Percentiles rank a stretch among this genome's conserved stretches.
Conservation (phyloP, 192 early-diverging fungal genomes). For the Coemansia sp. region DNA sequence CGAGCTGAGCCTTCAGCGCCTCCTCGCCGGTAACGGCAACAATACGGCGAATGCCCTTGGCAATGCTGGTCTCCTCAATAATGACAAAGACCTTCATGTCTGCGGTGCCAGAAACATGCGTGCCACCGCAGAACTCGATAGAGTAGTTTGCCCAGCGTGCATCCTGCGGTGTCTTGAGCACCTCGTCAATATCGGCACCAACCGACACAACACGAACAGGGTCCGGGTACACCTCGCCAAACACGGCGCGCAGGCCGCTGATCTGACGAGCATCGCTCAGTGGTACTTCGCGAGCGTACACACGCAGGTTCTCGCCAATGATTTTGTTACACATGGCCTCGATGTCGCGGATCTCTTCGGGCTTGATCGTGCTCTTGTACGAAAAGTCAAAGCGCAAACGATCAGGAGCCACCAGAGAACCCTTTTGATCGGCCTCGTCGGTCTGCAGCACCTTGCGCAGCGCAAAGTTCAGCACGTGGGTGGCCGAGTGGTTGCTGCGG, state of each 20-base stretch:
- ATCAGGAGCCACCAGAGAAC: constrained; percentile 93
- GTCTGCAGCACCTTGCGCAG: constrained; percentile 82
- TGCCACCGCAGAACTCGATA: constrained; percentile 98
- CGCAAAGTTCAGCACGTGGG: constrained; percentile 95
- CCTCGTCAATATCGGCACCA: constrained; percentile 81
- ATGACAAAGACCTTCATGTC: constrained; percentile 87
- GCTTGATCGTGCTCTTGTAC: constrained; percentile 67
- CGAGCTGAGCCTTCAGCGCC: constrained; percentile 68
- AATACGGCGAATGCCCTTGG: constrained; percentile 96
- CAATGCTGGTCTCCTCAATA: constrained; percentile 87
- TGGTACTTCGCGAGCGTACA: constrained; percentile 85
- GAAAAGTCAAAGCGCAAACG: constrained; percentile 96
- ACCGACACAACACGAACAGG: constrained; percentile 95
- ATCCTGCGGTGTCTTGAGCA: constrained; percentile 78
- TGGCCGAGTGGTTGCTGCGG: constrained; percentile 94
- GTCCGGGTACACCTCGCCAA: constrained; percentile 97
- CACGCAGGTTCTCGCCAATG: constrained; percentile 69
- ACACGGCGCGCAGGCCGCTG: constrained; percentile 91
- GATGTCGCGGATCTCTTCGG: constrained; percentile 68
- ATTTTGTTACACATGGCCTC: constrained; percentile 77
- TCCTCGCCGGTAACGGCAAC: constrained; percentile 93
- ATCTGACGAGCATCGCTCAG: constrained; percentile 80
- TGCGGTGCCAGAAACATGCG: constrained; percentile 85
- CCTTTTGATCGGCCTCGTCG: constrained; percentile 82
- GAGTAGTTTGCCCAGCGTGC: constrained; percentile 78